Base-by-base conservation (phyloP, 2,329 filamentous ascomycete species). In the Aspergillus sp. region DNA sequence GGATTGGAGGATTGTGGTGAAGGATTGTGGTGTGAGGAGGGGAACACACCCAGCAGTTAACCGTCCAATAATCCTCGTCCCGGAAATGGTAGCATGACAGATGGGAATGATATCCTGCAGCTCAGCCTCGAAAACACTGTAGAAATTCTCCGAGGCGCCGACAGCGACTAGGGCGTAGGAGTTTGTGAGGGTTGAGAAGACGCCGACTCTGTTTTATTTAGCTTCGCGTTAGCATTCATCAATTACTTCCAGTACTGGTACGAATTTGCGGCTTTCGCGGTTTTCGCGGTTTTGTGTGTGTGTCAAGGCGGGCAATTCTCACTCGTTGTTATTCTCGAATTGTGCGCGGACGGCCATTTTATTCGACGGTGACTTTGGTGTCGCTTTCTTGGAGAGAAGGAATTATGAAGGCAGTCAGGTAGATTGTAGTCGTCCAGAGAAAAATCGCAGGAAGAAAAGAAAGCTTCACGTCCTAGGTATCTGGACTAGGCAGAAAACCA, bases 111-210 rank as follows among this genome's bases (percentile, higher is more conserved):
- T 83, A 75, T 97, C 93, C 76, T 94, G 88, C 52, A 98, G 80
- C 76, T 98, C 93, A 53, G 91, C 85, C 78, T 98, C 93, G 74
- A 98, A 97, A 68, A 97, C 81, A 76, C 88, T 88, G 82, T 97
- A 97, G 73, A 98, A 98, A 80, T 97, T 97, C 78, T 96, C 90
- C 64, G 88, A 95, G 60, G 88, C 90, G 65, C 93, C 93, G 57
- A 95, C 82, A 55, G 91, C 90, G 60, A 96, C 88, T 61, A 98
- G 79, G 60, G 90, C 89, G 72, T 95, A 98, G 50, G 88, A 91
- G 74, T 98, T 98, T 59, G 93, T 98, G 67, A 98, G 85, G 52
- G 88, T 95, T 51, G 90, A 75, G 72, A 98, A 98, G 66, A 97
- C 93, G 68, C 93, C 93, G 66, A 98, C 87, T 75, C 90, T 96